phyloP scores from a whole-genome alignment of 768 basidiomycete species.

The Mycena haematopus region DNA sequence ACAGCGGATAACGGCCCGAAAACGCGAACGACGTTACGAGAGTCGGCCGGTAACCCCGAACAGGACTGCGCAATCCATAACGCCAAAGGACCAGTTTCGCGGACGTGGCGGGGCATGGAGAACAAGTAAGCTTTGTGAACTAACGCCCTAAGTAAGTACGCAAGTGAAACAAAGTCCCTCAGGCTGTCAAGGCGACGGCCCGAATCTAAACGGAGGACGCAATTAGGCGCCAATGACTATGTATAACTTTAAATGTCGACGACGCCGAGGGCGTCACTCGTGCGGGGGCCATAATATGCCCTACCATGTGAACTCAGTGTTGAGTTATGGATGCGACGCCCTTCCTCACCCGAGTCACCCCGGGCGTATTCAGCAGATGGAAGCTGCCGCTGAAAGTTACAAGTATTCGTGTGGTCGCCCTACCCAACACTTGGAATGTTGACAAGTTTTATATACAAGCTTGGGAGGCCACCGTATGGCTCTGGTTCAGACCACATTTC shows the following conservation, averaged over 20 bases:
- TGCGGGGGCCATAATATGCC: conserved; percentile 28
- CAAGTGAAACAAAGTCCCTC: no score
- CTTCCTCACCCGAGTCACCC: conserved; percentile 28
- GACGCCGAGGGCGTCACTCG: conserved; percentile 27
- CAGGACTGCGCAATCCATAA: neutral
- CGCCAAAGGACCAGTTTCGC: no score
- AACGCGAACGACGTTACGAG: no score
- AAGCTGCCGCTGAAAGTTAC: conserved; percentile 25
- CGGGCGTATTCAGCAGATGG: conserved; percentile 28
- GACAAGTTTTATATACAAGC: no score
- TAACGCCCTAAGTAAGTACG: no score
- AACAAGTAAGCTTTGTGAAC: no score
- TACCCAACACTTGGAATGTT: no score
- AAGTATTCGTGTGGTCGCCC: conserved; percentile 2
- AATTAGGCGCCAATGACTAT: conserved; percentile 27
- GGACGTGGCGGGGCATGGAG: no score
- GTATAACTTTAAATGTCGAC: conserved; percentile 21
- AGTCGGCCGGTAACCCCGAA: neutral
- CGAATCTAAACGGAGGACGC: conserved; percentile 28
- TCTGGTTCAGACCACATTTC: no score
- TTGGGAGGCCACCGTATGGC: no score
- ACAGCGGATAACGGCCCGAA: no score
- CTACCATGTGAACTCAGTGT: conserved; percentile 13
- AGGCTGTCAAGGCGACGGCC: conserved; percentile 4
- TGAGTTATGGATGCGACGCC: neutral